A percentile compares a stretch with the other conserved stretches of the same genome.
Evolutionary conservation across 192 early-diverging fungal species (phyloP).

Genomic region (Globomyces pollinis-pini): DNA sequence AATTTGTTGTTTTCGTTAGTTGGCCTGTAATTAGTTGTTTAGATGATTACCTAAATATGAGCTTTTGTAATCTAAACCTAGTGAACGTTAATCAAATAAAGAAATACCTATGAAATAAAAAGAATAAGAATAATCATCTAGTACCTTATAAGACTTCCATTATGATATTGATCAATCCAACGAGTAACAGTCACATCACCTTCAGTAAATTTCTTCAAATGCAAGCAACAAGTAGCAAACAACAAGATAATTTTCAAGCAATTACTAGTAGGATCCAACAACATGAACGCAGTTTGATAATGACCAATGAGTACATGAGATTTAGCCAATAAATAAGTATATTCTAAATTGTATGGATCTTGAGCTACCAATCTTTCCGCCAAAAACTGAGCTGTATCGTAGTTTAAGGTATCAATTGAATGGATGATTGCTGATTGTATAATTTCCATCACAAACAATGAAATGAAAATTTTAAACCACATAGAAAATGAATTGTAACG

Average conservation of each 20-base stretch:
- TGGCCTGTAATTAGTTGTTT: no score
- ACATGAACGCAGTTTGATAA: not conserved
- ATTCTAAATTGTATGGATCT: slow-evolving; percentile 4
- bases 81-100: no score
- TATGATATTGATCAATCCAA: not conserved
- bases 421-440: not conserved
- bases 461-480: not conserved
- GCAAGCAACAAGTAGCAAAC: slow-evolving; percentile 19
- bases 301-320: slow-evolving; percentile 11
- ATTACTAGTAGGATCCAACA: slow-evolving; percentile 10
- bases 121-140: no score
- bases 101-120: no score
- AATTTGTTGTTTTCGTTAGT: no score
- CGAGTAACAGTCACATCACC: not conserved
- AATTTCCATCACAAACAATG: no score
- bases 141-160: not conserved
- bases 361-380: slow-evolving; percentile 26
- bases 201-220: slow-evolving; percentile 16
- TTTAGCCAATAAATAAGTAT: slow-evolving; percentile 21
- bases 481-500: no score
- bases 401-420: slow-evolving; percentile 13
- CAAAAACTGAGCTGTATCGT: slow-evolving; percentile 31
- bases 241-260: slow-evolving; percentile 14
- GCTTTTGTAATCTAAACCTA: no score
- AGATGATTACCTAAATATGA: no score